Conservation (phyloP, 345 rosid species). For the Clausena lansium region DNA sequence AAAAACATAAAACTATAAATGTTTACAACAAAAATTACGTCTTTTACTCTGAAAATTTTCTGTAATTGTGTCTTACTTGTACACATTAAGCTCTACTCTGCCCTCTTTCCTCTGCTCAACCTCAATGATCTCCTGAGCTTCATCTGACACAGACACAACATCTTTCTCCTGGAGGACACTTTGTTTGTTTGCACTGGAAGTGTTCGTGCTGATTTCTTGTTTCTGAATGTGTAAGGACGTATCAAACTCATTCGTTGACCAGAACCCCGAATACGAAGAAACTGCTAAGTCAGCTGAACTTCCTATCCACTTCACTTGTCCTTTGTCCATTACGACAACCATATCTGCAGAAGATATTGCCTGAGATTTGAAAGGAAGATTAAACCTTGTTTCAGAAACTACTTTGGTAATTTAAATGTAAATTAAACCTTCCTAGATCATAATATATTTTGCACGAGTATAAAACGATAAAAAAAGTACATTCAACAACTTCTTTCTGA, state of each 20-base stretch:
- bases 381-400: constrained; percentile 9
- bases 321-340: constrained; percentile 80
- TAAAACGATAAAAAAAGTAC: not conserved
- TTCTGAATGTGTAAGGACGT: constrained; percentile 26
- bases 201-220: constrained; percentile 18
- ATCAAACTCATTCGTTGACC: constrained; percentile 49
- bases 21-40: not conserved
- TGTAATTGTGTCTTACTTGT: constrained; percentile 51
- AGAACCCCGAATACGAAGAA: constrained; percentile 45
- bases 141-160: constrained; percentile 31
- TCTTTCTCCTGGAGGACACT: constrained; percentile 26
- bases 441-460: not conserved
- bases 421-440: not conserved
- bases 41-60: not conserved
- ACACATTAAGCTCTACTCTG: constrained; percentile 66
- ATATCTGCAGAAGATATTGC: constrained; percentile 79
- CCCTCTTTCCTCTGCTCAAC: constrained; percentile 82
- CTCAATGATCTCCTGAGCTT: constrained; percentile 50
- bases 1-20: constrained; percentile 2
- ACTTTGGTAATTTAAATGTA: not conserved
- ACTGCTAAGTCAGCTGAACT: constrained; percentile 50
- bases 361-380: constrained; percentile 35
- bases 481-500: not conserved
- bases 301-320: constrained; percentile 74
- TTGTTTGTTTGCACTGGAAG: constrained; percentile 29